A percentile compares a stretch with the other conserved stretches of the same genome.
Evolutionary conservation across 2,329 filamentous ascomycete species (phyloP).

Genomic region (Cercospora sp.): DNA sequence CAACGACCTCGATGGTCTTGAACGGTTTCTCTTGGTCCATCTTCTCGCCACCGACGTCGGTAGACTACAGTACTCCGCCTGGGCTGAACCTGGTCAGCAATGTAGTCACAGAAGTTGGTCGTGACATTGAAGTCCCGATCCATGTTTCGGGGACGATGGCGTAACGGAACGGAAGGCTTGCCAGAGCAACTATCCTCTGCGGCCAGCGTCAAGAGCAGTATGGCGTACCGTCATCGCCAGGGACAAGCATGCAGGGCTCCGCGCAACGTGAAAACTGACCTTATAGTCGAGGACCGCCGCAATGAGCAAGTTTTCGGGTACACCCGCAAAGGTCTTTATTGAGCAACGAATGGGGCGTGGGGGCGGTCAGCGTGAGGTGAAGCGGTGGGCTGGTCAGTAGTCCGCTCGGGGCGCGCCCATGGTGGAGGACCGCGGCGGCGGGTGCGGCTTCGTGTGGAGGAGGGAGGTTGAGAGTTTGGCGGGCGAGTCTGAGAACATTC

Average conservation of each 20-base stretch:
- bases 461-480: constrained; percentile 1
- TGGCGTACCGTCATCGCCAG: constrained; percentile 21
- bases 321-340: constrained; percentile 10
- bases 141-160: constrained; percentile 7
- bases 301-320: constrained; percentile 33
- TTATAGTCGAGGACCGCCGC: constrained; percentile 12
- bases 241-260: constrained; percentile 20
- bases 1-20: constrained; percentile 41
- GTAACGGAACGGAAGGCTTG: constrained; percentile 1
- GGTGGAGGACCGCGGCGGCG: not conserved
- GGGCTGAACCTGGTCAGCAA: constrained; percentile 19
- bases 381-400: not conserved
- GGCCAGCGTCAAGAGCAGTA: constrained; percentile 12
- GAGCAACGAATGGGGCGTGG: constrained; percentile 2
- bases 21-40: constrained; percentile 38
- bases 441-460: not conserved
- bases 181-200: constrained; percentile 4
- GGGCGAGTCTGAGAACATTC: not conserved
- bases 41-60: not conserved
- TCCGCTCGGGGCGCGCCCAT: not conserved
- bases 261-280: constrained; percentile 28
- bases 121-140: constrained; percentile 11
- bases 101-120: constrained; percentile 4
- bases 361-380: not conserved
- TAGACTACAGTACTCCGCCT: not conserved